Base-by-base conservation (phyloP, 139 green algal genomes). In the Nannochloris sp. region DNA sequence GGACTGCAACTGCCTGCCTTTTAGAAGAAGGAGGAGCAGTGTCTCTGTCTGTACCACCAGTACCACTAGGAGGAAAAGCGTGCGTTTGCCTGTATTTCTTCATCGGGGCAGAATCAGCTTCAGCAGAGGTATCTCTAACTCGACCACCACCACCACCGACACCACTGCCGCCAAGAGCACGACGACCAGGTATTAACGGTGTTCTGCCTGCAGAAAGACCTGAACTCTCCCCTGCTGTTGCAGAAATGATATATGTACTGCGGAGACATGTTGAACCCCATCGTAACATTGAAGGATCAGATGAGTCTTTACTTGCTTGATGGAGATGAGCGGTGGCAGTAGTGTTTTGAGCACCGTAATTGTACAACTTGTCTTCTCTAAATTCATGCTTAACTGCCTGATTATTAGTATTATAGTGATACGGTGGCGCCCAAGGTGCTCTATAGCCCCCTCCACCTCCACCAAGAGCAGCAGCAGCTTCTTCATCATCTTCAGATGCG, bases 241-340 rank as follows among this genome's bases (percentile, higher is more conserved):
- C 31, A 7, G 55, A 23, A 3, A 64, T 33, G n/a, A 65, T 55
- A 15, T 61, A 42, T 4, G 65, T 31, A 29, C 9, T 51, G 29
- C 65, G 55, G 25, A 65, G 39, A 9, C 30, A 48, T 10, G 55
- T 72, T 27, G 39, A 33, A 25, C 65, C 65, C 65, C 65, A 72
- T 27, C 55, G 54, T 0, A 72, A 59, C 19, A 33, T 39, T 33
- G 65, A 65, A 15, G 65, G 54, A 25, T 72, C 65, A 23, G 54
- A 19, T 1, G 62, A 61, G 8, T 29, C 14, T 7, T 23, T 10
- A 51, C 34, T 36, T 38, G 12, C 24, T 0, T 1, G 0, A 19
- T 51, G 19, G 42, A n/a, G n/a, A n/a, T n/a, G n/a, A n/a, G n/a
- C n/a, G n/a, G n/a, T n/a, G n/a, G n/a, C n/a, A n/a, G n/a, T n/a